These are phyloP conservation scores for Monoraphidium neglectum DNA, from an alignment of 139 green algal genomes.

Conservation along the genomic window DNA sequence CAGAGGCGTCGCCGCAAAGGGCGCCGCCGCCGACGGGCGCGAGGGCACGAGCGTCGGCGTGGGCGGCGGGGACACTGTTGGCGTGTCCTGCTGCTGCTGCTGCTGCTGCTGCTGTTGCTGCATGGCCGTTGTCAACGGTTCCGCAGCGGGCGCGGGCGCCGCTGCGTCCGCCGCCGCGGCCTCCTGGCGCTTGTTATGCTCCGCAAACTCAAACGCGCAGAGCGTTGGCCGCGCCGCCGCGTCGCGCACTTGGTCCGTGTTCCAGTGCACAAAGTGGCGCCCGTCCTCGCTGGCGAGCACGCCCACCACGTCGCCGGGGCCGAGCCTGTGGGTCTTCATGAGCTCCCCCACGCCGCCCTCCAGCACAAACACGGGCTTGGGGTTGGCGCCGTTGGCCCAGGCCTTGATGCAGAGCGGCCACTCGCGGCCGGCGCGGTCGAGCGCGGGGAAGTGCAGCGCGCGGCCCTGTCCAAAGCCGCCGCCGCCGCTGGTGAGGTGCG, in stretches of 20 bases:
- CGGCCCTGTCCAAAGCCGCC: neutral
- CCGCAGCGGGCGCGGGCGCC: neutral
- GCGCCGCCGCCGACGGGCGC: constrained; percentile 32
- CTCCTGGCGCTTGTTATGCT: constrained; percentile 12
- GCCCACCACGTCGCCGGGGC: constrained; percentile 63
- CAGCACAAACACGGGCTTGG: constrained; percentile 78
- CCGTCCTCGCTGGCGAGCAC: constrained; percentile 54
- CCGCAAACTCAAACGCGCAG: constrained; percentile 23
- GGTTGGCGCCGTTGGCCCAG: constrained; percentile 76
- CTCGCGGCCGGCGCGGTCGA: neutral
- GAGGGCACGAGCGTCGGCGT: constrained; percentile 25
- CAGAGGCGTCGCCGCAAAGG: neutral
- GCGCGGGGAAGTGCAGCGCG: constrained; percentile 8
- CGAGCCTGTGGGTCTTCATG: constrained; percentile 42
- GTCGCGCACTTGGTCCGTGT: constrained; percentile 41
- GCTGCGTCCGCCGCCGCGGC: neutral
- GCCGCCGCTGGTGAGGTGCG: neutral
- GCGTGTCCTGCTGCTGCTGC: neutral
- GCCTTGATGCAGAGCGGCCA: constrained; percentile 48
- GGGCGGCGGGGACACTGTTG: constrained; percentile 9
- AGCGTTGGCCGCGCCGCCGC: constrained; percentile 56
- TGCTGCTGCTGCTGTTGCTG: constrained; percentile 1
- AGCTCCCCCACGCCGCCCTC: constrained; percentile 54
- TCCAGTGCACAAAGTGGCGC: constrained; percentile 52
- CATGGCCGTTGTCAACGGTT: neutral